phyloP scores from a whole-genome alignment of 2,329 filamentous ascomycete genomes.

The Aplosporella prunicola region DNA sequence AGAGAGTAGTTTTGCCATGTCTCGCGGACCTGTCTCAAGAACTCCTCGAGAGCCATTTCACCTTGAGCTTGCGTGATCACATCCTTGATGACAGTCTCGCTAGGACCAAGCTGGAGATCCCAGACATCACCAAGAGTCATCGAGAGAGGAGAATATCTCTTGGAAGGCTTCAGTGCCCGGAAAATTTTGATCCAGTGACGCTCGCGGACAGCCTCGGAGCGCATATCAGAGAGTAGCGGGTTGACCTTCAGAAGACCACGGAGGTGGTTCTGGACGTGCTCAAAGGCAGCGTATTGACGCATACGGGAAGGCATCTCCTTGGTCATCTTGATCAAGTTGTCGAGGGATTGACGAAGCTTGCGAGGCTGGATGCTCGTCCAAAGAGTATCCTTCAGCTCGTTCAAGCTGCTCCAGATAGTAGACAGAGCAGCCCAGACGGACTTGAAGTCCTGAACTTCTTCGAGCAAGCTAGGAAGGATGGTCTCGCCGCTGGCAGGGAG shows the following conservation, averaged over 20 bases:
- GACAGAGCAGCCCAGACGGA: conserved; percentile 95
- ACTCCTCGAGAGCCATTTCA: conserved; percentile 97
- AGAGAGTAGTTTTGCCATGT: conserved; percentile 93
- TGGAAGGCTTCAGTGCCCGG: conserved; percentile 85
- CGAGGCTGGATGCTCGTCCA: conserved; percentile 95
- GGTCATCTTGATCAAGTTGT: conserved; percentile 91
- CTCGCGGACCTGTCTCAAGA: conserved; percentile 90
- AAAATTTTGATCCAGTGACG: conserved; percentile 97
- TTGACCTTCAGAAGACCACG: conserved; percentile 88
- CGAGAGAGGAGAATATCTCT: conserved; percentile 85
- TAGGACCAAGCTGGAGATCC: conserved; percentile 86
- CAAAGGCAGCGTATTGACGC: conserved; percentile 99
- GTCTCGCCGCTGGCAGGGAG: conserved; percentile 72
- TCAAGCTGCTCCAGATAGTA: conserved; percentile 92
- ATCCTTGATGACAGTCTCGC: conserved; percentile 78
- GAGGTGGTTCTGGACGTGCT: conserved; percentile 89
- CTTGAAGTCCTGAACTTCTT: conserved; percentile 97
- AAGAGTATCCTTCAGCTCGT: conserved; percentile 81
- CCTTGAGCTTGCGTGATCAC: conserved; percentile 94
- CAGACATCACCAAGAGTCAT: conserved; percentile 98
- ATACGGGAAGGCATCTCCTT: conserved; percentile 99
- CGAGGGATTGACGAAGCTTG: conserved; percentile 81
- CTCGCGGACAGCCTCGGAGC: conserved; percentile 92
- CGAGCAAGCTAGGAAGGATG: conserved; percentile 73
- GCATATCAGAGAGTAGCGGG: conserved; percentile 74